A percentile compares a stretch with the other conserved stretches of the same genome.
Evolutionary conservation across 1,284 basidiomycete species (phyloP).

Genomic region (Boletus semigastroideus): DNA sequence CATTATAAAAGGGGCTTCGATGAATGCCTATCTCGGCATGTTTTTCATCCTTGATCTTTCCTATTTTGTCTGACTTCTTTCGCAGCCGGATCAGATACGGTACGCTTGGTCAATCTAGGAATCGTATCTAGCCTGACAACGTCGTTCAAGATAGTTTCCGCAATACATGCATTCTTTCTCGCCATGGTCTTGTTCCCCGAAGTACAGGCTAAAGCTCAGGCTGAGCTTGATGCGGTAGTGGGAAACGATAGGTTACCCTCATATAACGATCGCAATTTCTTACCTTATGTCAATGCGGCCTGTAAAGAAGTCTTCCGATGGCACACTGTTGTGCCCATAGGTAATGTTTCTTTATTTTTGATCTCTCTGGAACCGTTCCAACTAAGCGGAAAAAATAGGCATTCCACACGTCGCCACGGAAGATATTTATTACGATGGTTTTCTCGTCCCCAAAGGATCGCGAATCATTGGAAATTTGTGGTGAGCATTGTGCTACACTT

Average conservation of each 20-base stretch:
- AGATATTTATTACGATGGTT: conserved; percentile 37
- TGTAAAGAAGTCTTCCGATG: conserved; percentile 25
- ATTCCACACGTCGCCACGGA: conserved; percentile 37
- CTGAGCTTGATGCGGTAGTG: conserved; percentile 25
- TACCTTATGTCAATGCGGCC: conserved; percentile 25
- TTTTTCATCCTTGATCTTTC: neutral
- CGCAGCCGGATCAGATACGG: conserved; percentile 28
- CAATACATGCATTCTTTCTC: conserved; percentile 33
- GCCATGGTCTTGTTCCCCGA: conserved; percentile 27
- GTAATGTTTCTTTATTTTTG: no score
- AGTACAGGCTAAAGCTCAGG: conserved; percentile 22
- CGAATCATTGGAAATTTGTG: conserved; percentile 24
- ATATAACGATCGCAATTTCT: conserved; percentile 15
- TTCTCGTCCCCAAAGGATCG: conserved; percentile 42
- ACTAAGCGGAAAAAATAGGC: conserved; percentile 19
- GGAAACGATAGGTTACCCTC: conserved; percentile 21
- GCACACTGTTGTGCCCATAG: conserved; percentile 12
- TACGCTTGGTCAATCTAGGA: neutral
- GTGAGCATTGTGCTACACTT: conserved; percentile 9
- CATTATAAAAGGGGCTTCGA: conserved; percentile 22
- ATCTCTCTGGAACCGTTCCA: no score
- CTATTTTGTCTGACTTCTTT: neutral
- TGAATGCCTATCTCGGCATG: conserved; percentile 14
- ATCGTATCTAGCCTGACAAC: conserved; percentile 2
- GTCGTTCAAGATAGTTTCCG: conserved; percentile 35